Conservation (phyloP, 805 yeast genomes). For the Starmerella vitae region DNA sequence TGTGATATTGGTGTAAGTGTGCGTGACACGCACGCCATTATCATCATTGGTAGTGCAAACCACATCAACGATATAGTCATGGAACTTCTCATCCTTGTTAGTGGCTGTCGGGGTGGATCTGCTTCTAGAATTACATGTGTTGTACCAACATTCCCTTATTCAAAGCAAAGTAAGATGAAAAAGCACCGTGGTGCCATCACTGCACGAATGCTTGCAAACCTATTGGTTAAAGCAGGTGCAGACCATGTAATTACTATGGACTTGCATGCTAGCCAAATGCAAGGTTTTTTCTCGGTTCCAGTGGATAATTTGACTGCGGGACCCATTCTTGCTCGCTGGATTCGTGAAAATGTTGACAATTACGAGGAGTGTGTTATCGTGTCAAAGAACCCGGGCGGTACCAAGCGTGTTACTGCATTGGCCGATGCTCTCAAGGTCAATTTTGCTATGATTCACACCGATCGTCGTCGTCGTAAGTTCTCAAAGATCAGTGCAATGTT, state of each 20-base stretch:
- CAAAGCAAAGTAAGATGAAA: conserved; percentile 96
- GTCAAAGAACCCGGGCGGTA: conserved; percentile 98
- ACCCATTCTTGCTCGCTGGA: conserved; percentile 93
- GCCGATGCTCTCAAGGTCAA: conserved; percentile 95
- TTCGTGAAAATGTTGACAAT: conserved; percentile 74
- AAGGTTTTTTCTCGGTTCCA: conserved; percentile 94
- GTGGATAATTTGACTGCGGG: conserved; percentile 95
- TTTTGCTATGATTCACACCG: conserved; percentile 98
- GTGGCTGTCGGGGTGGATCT: conserved; percentile 95
- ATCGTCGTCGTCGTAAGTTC: conserved; percentile 80
- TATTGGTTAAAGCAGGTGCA: conserved; percentile 95
- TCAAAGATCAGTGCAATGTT: conserved; percentile 22
- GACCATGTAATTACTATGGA: conserved; percentile 98
- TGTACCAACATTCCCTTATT: conserved; percentile 93
- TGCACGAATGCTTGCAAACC: conserved; percentile 90
- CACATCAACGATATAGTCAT: conserved; percentile 81
- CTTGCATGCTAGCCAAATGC: conserved; percentile 93
- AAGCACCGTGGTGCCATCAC: conserved; percentile 98
- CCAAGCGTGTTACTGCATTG: conserved; percentile 91
- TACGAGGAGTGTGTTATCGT: conserved; percentile 86
- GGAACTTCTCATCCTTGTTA: conserved; percentile 85
- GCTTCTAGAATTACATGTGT: conserved; percentile 97
- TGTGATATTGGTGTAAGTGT: conserved; percentile 91
- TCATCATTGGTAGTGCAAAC: conserved; percentile 84
- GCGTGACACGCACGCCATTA: conserved; percentile 92